Conservation (phyloP, 2,329 filamentous ascomycete species). For the Fusarium odoratissimum region DNA sequence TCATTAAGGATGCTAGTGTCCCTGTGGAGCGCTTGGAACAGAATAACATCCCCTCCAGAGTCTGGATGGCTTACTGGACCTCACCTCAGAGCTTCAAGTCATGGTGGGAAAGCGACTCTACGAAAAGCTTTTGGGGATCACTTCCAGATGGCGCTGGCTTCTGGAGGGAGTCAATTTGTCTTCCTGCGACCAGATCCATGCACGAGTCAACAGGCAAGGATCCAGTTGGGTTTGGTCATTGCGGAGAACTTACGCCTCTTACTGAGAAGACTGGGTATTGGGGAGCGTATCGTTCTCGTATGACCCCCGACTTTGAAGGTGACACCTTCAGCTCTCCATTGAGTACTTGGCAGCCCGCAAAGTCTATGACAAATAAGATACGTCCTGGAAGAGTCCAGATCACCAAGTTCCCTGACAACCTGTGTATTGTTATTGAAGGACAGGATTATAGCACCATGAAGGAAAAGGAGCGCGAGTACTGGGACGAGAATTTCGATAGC, state of each 20-base stretch:
- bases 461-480: neutral
- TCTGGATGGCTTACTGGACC: slow-evolving; percentile 1
- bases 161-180: neutral
- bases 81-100: neutral
- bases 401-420: neutral
- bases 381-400: neutral
- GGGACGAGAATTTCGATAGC: neutral
- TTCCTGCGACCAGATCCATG: neutral
- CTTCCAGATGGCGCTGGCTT: neutral
- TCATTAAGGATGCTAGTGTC: neutral
- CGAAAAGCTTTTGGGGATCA: neutral
- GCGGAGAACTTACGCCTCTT: neutral
- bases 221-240: neutral
- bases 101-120: neutral
- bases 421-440: neutral
- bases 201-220: neutral
- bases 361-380: neutral
- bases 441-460: neutral
- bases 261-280: slow-evolving; percentile 5
- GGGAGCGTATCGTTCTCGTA: slow-evolving; percentile 7
- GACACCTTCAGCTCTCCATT: neutral
- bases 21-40: neutral
- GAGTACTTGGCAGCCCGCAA: rapidly evolving
- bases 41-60: neutral
- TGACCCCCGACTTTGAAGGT: neutral